Evolutionary conservation across 1,284 basidiomycete genomes (phyloP), one percentile per base, ranked within the genome.

Genomic region (Flammula alnicola): DNA sequence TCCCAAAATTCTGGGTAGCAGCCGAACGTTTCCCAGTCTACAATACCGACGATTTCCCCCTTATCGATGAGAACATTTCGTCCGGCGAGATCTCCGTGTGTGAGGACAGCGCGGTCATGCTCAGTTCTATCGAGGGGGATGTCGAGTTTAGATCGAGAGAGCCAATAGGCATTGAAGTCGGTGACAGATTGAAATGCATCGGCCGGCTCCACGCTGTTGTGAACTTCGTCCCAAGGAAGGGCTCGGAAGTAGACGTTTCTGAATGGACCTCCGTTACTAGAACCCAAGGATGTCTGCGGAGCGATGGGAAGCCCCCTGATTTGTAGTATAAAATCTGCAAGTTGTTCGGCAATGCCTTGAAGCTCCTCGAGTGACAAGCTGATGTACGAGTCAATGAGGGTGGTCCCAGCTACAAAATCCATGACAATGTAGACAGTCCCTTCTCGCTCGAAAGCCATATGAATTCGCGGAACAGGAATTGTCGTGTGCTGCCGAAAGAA

Each of bases 1-100:
- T 63, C 60, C 60, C 57, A 62, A 38, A 56, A 62, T 3, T 54
- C 52, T 22, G 60, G 60, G 43, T 60, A 62, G 55, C 59, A 62
- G 7, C 59, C 60, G 8, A 52, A 51, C 7, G 51, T 46, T 31
- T 57, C 51, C 54, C 59, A 62, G 27, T 59, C 59, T 16, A 62
- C 35, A 19, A 62, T 50, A 10, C 47, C 51, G 12, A 47, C 40
- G 37, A 60, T 49, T 10, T 51, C 44, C 3, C 49, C 51, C 30
- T 53, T 41, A 12, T 56, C 35, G n/a, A 62, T 47, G 20, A 61
- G 30, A 16, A 61, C 56, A 37, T 61, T 61, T 20, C 50, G 22
- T 6, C 55, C 41, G 25, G 39, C 32, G 10, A 61, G 42, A 27
- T 62, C 57, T n/a, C 53, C 55, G 32, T 62, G 59, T 7, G 57